phyloP scores from a whole-genome alignment of 495 filamentous ascomycete species.

The Xylaria intraflava region DNA sequence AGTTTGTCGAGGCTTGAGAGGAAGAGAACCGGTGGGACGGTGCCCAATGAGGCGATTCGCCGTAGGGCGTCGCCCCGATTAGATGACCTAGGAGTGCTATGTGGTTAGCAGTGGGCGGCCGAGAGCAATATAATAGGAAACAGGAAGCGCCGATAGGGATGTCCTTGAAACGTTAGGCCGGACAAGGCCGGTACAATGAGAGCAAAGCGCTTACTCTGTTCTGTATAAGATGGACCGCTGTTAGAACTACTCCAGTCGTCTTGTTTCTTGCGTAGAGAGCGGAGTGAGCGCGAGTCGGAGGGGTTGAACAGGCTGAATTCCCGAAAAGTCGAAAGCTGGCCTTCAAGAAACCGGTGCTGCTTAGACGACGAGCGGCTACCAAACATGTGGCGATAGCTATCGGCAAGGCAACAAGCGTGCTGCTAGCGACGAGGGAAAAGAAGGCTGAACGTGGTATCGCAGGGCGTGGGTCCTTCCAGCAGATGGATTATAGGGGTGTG shows the following conservation, averaged over 20 bases:
- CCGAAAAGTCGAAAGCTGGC: constrained; percentile 31
- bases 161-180: constrained; percentile 1
- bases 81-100: constrained; percentile 28
- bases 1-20: constrained; percentile 34
- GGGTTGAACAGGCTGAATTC: constrained; percentile 34
- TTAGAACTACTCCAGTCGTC: constrained; percentile 20
- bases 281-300: constrained; percentile 29
- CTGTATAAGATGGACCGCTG: constrained; percentile 31
- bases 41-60: constrained; percentile 26
- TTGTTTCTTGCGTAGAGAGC: constrained; percentile 36
- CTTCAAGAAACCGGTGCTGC: constrained; percentile 30
- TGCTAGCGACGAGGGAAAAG: background rate
- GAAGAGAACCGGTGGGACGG: constrained; percentile 39
- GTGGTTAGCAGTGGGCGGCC: constrained; percentile 1
- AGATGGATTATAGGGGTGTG: background rate
- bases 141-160: background rate
- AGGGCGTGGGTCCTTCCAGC: constrained; percentile 1
- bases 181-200: background rate
- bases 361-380: constrained; percentile 38
- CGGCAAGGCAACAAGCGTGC: background rate
- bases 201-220: constrained; percentile 37
- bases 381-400: constrained; percentile 37
- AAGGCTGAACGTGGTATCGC: constrained; percentile 3
- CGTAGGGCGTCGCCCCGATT: constrained; percentile 29
- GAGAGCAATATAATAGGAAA: background rate